Percentiles rank a stretch among this genome's conserved stretches.
Evolutionary conservation across 2,329 filamentous ascomycete genomes (phyloP).

Genomic region (Phialophora expanda): DNA sequence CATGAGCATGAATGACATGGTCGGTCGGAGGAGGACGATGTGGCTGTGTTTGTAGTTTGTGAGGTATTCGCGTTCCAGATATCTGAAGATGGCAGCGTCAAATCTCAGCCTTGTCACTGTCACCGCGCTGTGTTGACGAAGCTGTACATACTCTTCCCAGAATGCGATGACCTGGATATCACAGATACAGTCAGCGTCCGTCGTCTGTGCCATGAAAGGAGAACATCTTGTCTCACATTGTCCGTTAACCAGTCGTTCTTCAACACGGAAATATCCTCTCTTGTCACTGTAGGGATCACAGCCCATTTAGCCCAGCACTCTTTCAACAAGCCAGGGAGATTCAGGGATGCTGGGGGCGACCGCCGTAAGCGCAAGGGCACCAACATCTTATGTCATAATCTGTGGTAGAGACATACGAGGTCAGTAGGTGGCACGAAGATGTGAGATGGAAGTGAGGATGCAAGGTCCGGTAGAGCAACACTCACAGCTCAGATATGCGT

Average conservation of each 20-base stretch:
- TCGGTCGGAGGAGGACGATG: constrained; percentile 88
- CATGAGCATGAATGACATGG: constrained; percentile 90
- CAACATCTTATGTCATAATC: constrained; percentile 70
- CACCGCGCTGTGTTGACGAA: background rate
- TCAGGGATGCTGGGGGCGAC: background rate
- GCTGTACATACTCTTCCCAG: constrained; percentile 81
- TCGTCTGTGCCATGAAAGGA: background rate
- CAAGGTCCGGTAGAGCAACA: constrained; percentile 33
- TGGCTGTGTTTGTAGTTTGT: constrained; percentile 77
- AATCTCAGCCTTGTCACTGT: constrained; percentile 8
- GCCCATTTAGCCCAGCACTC: constrained; percentile 21
- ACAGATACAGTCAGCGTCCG: constrained; percentile 6
- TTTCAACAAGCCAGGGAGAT: constrained; percentile 2
- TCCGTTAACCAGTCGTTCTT: constrained; percentile 96
- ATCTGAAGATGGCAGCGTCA: constrained; percentile 52
- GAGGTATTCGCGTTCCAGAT: constrained; percentile 88
- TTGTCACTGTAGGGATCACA: constrained; percentile 66
- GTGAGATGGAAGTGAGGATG: constrained; percentile 4
- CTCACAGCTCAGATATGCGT: constrained; percentile 74
- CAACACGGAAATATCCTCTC: constrained; percentile 85
- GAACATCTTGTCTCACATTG: constrained; percentile 66
- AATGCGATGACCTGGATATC: constrained; percentile 80
- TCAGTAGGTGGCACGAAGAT: constrained; percentile 3
- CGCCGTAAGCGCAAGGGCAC: constrained; percentile 42
- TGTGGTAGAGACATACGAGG: constrained; percentile 42